A percentile compares a stretch with the other conserved stretches of the same genome.
Evolutionary conservation across 768 basidiomycete genomes (phyloP).

Genomic region (Agrocybe chaxingu): DNA sequence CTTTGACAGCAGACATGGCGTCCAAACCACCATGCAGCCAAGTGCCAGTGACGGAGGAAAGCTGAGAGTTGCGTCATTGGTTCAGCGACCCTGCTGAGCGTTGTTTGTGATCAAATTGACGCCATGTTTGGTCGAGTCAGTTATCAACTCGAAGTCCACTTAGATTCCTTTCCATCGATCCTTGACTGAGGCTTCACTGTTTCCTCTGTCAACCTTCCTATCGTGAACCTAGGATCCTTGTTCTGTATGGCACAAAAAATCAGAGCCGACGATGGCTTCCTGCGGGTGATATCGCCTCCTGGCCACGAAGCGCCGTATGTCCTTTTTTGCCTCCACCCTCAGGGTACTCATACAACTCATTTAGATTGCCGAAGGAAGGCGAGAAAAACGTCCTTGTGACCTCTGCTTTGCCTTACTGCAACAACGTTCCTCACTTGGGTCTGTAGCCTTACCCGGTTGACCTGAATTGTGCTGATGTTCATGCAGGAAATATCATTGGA

Average conservation of each 20-base stretch:
- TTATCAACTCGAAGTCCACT: constrained; percentile 2
- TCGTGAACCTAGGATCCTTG: neutral
- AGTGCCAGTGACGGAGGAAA: neutral
- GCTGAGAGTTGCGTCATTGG: neutral
- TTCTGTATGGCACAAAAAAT: constrained; percentile 49
- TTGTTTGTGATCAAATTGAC: constrained; percentile 12
- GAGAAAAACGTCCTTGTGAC: constrained; percentile 90
- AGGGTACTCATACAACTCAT: constrained; percentile 9
- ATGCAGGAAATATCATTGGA: constrained; percentile 83
- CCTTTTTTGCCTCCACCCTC: constrained; percentile 10
- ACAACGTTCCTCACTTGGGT: constrained; percentile 97
- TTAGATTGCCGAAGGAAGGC: constrained; percentile 73
- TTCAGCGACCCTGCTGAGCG: neutral
- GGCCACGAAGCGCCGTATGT: constrained; percentile 49
- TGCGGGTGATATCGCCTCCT: constrained; percentile 50
- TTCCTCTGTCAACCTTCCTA: neutral
- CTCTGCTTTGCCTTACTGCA: constrained; percentile 93
- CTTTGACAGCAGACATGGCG: constrained; percentile 6
- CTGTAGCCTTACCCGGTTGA: constrained; percentile 18
- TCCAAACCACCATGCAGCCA: neutral
- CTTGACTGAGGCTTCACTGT: neutral
- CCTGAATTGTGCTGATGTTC: neutral
- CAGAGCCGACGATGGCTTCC: constrained; percentile 44
- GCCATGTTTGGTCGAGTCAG: constrained; percentile 18
- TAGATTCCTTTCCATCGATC: constrained; percentile 2